Conservation (phyloP, 495 filamentous ascomycete genomes). For the Aspergillus sparsus region DNA sequence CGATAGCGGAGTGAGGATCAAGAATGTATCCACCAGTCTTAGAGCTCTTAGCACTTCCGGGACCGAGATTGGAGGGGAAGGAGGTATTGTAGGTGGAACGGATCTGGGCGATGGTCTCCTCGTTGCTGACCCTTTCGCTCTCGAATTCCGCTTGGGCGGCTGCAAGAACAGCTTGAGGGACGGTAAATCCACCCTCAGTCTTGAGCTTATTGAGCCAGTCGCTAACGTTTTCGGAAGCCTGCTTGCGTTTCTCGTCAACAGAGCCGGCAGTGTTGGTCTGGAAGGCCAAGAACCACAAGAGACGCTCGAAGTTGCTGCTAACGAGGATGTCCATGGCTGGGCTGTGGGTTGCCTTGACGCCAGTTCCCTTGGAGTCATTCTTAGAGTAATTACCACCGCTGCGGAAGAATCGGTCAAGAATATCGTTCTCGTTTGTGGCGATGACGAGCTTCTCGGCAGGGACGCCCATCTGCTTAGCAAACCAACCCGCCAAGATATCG, state of each 20-base stretch:
- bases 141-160: conserved; percentile 69
- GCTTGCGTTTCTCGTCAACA: conserved; percentile 39
- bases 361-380: conserved; percentile 48
- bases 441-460: conserved; percentile 81
- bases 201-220: conserved; percentile 79
- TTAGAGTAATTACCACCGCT: conserved; percentile 80
- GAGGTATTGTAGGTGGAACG: conserved; percentile 57
- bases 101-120: conserved; percentile 75
- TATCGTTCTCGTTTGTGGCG: conserved; percentile 93
- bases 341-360: conserved; percentile 77
- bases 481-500: conserved; percentile 92
- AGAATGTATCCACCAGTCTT: conserved; percentile 66
- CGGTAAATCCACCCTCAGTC: conserved; percentile 73
- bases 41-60: conserved; percentile 36
- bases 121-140: conserved; percentile 79
- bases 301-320: conserved; percentile 90
- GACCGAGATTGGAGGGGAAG: conserved; percentile 34
- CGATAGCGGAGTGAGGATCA: conserved; percentile 90
- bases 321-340: conserved; percentile 98
- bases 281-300: conserved; percentile 85
- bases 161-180: conserved; percentile 65
- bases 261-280: conserved; percentile 46
- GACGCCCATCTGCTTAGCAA: conserved; percentile 87
- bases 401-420: conserved; percentile 77
- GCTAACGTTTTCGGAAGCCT: conserved; percentile 57